Evolutionary conservation across 2,329 filamentous ascomycete genomes (phyloP), one percentile per base, ranked within the genome.

Genomic region (Exserohilum rostratum): DNA sequence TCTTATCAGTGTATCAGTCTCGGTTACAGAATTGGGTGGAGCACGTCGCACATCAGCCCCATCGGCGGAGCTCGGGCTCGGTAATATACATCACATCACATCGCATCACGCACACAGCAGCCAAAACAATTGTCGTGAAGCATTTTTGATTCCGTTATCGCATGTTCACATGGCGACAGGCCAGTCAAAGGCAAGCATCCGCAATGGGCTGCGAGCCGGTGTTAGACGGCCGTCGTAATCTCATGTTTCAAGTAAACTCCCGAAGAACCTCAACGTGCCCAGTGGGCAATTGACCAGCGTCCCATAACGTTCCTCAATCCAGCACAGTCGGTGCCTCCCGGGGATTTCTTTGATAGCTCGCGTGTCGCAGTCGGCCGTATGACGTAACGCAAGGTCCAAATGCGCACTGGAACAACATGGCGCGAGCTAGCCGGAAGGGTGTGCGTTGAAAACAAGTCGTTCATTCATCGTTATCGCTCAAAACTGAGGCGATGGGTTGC

Each of bases 121-220:
- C 18, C 30, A 25, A 29, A 40, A n/a, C n/a, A n/a, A 46, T 62
- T 72, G 64, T 73, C 71, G 70, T 73, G 71, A 70, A 73, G 67
- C 66, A 71, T 71, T 68, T 68, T 68, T 66, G 63, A 70, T 72
- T 67, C 68, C 60, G 58, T 62, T 69, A 61, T 69, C 61, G 59
- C 54, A 68, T 60, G 57, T 73, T n/a, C 71, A 74, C 71, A 71
- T 67, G 68, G 71, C 67, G 60, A 72, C 66, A 59, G 61, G 47
- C 63, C 62, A 64, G 64, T 66, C 73, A 76, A 76, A 76, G 73
- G 64, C 66, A 64, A 62, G 65, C 64, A 58, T 56, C 57, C 64
- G 45, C 39, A 55, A 61, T 46, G 34, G 57, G 51, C 51, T 58
- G 61, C 64, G 48, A 61, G 67, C 66, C 73, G 73, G 73, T 75